Evolutionary conservation across 2,329 filamentous ascomycete genomes (phyloP), one percentile per base, ranked within the genome.

Genomic region (Rutstroemia sp.): DNA sequence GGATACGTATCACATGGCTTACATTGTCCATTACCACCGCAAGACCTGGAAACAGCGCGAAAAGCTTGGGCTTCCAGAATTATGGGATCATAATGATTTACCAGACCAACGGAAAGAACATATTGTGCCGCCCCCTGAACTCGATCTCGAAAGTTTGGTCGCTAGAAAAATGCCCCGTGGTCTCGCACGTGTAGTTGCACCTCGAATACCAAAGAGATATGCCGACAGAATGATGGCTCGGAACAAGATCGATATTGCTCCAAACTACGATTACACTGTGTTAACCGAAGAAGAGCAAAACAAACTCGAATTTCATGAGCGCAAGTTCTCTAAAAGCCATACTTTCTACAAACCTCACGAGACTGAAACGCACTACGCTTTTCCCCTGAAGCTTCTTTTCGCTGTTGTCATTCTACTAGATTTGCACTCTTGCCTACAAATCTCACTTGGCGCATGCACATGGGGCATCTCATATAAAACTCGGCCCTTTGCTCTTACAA

Each of bases 331-430:
- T 68, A 90, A 88, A 65, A 89, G 86, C 0, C 89, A 95, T 69
- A 92, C 88, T 4, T 95, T 92, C 72, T 95, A 94, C 77, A 91
- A 91, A 64, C 89, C 89, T 0, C 87, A 94, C 70, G 89, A 95
- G 71, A 94, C 89, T 0, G 78, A 83, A 48, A 94, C 89, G 0
- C 89, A 95, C 67, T 79, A 83, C 67, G 86, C 89, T 0, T 95
- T 94, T 61, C 88, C 89, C 0, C 75, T 91, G 1, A 78, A 80
- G 45, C 76, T 89, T 12, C 82, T 94, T 45, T 77, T 92, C 45
- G 82, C 87, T 58, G 84, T 92, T 57, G 85, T 92, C 21, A 75
- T 89, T 4, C 75, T 95, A 2, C 78, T 92, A 4, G 89, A 95
- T 69, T 84, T 80, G 58, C 89, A 95, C 72, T 90, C 86, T 9